Percentiles rank a stretch among this genome's conserved stretches.
Evolutionary conservation across 495 filamentous ascomycete genomes (phyloP).

Genomic region (Aspergillus leporis): DNA sequence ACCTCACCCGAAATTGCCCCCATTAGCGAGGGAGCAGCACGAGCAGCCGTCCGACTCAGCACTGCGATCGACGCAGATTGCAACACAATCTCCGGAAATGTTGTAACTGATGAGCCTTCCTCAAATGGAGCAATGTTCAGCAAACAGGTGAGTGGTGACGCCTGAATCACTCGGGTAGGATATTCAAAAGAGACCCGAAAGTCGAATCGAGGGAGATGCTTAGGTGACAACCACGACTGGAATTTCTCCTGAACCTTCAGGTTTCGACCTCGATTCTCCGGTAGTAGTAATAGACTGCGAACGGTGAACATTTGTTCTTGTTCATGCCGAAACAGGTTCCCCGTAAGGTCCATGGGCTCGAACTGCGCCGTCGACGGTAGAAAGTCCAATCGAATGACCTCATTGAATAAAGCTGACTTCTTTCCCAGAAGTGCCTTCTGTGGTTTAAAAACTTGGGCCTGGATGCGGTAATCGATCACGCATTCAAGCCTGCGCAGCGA

Average conservation of each 20-base stretch:
- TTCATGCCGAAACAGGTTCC: not conserved
- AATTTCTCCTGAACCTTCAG: slow-evolving; percentile 12
- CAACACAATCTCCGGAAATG: slow-evolving; percentile 12
- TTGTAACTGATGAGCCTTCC: slow-evolving; percentile 9
- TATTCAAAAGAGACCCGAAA: slow-evolving; percentile 15
- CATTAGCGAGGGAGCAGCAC: slow-evolving; percentile 15
- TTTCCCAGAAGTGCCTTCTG: slow-evolving; percentile 8
- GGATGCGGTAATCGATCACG: slow-evolving; percentile 15
- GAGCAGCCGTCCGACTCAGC: slow-evolving; percentile 11
- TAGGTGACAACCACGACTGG: slow-evolving; percentile 11
- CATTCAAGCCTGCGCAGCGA: slow-evolving; percentile 10
- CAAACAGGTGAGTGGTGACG: slow-evolving; percentile 8
- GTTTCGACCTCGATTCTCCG: slow-evolving; percentile 14
- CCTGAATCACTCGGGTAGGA: slow-evolving; percentile 9
- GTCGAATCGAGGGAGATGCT: slow-evolving; percentile 14
- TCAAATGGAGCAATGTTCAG: slow-evolving; percentile 6
- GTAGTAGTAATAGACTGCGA: slow-evolving; percentile 11
- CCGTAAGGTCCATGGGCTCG: not conserved
- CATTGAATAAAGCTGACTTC: slow-evolving; percentile 3
- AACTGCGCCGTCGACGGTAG: slow-evolving; percentile 5
- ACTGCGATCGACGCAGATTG: slow-evolving; percentile 12
- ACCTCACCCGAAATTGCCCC: slow-evolving; percentile 13
- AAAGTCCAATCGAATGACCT: slow-evolving; percentile 9
- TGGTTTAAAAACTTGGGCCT: slow-evolving; percentile 11
- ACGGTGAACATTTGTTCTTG: slow-evolving; percentile 14